A percentile compares a stretch with the other conserved stretches of the same genome.
phyloP scores from a whole-genome alignment of 2,329 filamentous ascomycete genomes.

The Taxawa tesnikishii region DNA sequence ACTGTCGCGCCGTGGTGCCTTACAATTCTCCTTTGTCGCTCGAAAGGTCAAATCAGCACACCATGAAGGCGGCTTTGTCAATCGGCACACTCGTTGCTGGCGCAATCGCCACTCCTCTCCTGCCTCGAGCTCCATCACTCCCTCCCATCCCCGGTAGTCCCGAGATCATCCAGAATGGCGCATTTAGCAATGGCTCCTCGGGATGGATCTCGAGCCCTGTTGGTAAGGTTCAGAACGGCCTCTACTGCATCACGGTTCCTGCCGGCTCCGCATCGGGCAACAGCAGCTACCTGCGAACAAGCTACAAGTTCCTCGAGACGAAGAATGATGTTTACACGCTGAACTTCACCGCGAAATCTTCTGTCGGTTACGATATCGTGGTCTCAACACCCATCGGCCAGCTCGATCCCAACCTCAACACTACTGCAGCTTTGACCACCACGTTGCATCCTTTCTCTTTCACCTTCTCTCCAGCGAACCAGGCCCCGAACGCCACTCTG shows the following conservation, averaged over 20 bases:
- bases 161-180: slow-evolving; percentile 5
- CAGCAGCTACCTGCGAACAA: slow-evolving; percentile 5
- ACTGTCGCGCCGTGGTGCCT: too few relatives aligned
- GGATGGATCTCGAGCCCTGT: slow-evolving; percentile 2
- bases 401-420: slow-evolving; percentile 7
- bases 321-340: slow-evolving; percentile 8
- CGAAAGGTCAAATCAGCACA: too few relatives aligned
- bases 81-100: too few relatives aligned
- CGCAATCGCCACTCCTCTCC: too few relatives aligned
- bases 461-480: slow-evolving; percentile 7
- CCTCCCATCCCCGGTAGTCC: too few relatives aligned
- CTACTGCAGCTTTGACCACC: slow-evolving; percentile 5
- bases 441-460: slow-evolving; percentile 2
- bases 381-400: slow-evolving; percentile 4
- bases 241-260: slow-evolving; percentile 6
- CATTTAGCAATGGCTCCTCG: slow-evolving; percentile 4
- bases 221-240: slow-evolving; percentile 1
- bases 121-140: too few relatives aligned
- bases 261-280: slow-evolving; percentile 4
- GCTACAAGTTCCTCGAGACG: slow-evolving; percentile 5
- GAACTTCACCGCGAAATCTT: slow-evolving; percentile 7
- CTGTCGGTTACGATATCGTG: slow-evolving; percentile 5
- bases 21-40: too few relatives aligned
- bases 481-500: slow-evolving; percentile 5
- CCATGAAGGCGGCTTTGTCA: too few relatives aligned